Evolutionary conservation across 495 filamentous ascomycete genomes (phyloP), one percentile per base, ranked within the genome.

Genomic region (Penicillium diatomitis): DNA sequence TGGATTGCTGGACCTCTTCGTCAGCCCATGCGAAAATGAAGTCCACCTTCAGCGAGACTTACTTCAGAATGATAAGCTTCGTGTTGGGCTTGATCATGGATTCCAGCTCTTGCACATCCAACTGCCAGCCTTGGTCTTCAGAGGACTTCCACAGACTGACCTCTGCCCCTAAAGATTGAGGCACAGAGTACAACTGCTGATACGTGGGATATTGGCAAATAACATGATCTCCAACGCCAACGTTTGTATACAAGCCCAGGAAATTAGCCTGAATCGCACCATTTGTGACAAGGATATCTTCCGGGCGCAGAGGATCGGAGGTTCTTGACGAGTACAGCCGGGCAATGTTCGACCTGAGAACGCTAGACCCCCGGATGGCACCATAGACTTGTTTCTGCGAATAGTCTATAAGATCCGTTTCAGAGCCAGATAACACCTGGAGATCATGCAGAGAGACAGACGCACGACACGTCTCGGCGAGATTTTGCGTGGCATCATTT

Each of bases 141-240:
- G 74, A 76, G 11, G 88, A 70, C 60, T 78, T 78, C 90, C 89
- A 96, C 20, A 89, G 60, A 43, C 80, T 80, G 4, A 96, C 86
- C 49, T 88, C 80, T 0, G 88, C 89, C 0, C 89, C 90, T 2
- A 95, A 67, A 32, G 82, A 85, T 50, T 73, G 74, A 0, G 90
- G 86, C 4, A 94, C 78, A 10, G 78, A 69, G 56, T 91, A 94
- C 1, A 95, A 73, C 58, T 94, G 88, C 60, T 91, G 86, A 60
- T 96, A 96, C 8, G 88, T 91, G 2, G 90, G 90, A 58, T 88
- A 85, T 41, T 94, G 85, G 53, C 87, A 92, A 34, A 95, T 80
- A 30, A 94, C 86, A 70, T 96, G 90, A 49, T 94, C 87, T 1
- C 85, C 87, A 0, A 83, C 82, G 2, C 81, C 81, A 1, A 94